Evolutionary conservation across 2,329 filamentous ascomycete genomes (phyloP).

Genomic region (Coniella vitis): DNA sequence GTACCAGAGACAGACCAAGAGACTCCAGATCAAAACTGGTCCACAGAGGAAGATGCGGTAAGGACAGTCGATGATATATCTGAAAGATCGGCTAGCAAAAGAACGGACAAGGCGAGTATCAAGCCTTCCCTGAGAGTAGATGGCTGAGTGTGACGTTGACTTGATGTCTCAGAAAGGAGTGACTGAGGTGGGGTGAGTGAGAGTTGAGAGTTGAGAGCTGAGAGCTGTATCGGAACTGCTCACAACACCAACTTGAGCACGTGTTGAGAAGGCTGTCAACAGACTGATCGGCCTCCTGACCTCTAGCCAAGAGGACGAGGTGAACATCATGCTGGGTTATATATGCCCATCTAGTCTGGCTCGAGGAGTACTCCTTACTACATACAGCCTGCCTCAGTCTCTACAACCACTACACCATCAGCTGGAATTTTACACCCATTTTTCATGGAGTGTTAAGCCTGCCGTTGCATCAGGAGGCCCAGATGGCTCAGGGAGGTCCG

Average conservation of each 20-base stretch:
- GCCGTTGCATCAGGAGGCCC: not conserved
- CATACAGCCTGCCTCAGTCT: not conserved
- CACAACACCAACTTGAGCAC: conserved; percentile 14
- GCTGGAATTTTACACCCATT: not conserved
- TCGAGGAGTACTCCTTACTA: not conserved
- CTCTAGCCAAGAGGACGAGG: not conserved
- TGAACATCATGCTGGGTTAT: not conserved
- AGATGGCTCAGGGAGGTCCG: not conserved
- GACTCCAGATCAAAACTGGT: not conserved
- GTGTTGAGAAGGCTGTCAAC: conserved; percentile 9
- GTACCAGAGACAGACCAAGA: not conserved
- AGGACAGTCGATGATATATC: not conserved
- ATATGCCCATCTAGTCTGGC: not conserved
- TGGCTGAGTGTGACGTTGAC: not conserved
- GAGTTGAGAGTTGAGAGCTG: too few relatives aligned
- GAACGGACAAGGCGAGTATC: not conserved
- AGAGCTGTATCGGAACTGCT: conserved; percentile 1
- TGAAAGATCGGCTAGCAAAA: not conserved
- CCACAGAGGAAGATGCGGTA: not conserved
- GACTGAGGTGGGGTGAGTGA: conserved; percentile 3
- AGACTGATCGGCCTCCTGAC: conserved; percentile 11
- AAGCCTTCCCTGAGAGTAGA: not conserved
- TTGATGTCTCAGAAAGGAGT: conserved; percentile 4
- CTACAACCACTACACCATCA: not conserved
- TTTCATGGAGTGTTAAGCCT: not conserved